Base-by-base conservation (phyloP, 116 monocot species). In the Phalaenopsis hybrid region DNA sequence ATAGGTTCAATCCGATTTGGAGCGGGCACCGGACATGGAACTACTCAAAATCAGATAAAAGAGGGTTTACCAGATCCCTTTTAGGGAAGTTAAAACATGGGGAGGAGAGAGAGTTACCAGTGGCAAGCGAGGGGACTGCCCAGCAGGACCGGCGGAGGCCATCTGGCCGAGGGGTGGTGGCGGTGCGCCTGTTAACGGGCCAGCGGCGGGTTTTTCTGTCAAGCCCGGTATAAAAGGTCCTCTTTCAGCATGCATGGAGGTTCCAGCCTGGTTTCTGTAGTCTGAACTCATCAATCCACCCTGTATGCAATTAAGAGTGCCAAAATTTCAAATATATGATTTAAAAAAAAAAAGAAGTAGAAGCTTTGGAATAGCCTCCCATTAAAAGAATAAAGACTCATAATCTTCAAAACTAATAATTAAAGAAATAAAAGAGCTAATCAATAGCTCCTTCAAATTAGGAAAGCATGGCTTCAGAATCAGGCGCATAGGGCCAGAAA, bases 181-280 rank as follows among this genome's bases (percentile, higher is more conserved):
- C 1, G 83, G 85, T 16, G 79, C 88, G 10, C 89, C 93, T 0
- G 86, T 88, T n/a, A 88, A 69, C n/a, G 88, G 92, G 33, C 92
- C 85, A 52, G 69, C 43, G 17, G 78, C 33, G 18, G 85, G 79
- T 72, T 79, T 84, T 49, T 95, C 95, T 46, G 85, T 45, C 5
- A 77, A 79, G 44, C 89, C 87, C 46, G 84, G 75, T 41, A 75
- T 77, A 92, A 94, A 94, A 46, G 83, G 44, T 68, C 82, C 88
- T 85, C 91, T 88, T 23, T 94, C 97, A 21, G 78, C 81, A 57
- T 92, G 91, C 82, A 89, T 86, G 57, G 86, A 82, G 25, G 77
- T 82, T 57, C 89, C 83, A 31, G 67, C 77, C 82, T 87, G 95
- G 77, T 65, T 78, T 74, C 86, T 81, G 73, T 87, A 92, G 28